These are phyloP conservation scores for Brassica nigra DNA, from an alignment of 345 rosid genomes.

Conservation along the genomic window DNA sequence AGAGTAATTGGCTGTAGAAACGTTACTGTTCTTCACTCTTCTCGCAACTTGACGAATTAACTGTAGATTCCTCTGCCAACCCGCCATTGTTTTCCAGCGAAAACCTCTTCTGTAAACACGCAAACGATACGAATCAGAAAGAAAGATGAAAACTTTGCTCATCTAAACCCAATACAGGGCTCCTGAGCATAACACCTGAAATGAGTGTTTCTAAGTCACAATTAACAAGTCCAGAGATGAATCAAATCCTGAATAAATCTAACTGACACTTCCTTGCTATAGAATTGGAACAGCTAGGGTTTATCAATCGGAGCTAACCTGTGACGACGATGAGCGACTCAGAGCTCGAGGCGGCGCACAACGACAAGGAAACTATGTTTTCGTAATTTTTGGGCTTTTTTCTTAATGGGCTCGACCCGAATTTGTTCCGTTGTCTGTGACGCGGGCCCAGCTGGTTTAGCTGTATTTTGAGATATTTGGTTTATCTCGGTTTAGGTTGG, in stretches of 20 bases:
- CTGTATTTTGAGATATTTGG: background rate
- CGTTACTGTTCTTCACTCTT: conserved; percentile 43
- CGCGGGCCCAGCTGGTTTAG: background rate
- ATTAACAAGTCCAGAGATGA: background rate
- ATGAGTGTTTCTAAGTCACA: background rate
- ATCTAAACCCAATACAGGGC: background rate
- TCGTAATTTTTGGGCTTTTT: background rate
- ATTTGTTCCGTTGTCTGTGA: background rate
- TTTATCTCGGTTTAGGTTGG: background rate
- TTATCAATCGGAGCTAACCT: conserved; percentile 15
- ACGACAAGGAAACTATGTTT: conserved; percentile 9
- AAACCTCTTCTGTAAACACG: conserved; percentile 2
- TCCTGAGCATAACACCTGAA: background rate
- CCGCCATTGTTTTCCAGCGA: conserved; percentile 52
- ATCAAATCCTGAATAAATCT: background rate
- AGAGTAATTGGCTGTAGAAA: conserved; percentile 38
- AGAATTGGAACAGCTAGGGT: conserved; percentile 4
- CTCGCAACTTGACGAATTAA: conserved; percentile 52
- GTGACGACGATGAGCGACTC: background rate
- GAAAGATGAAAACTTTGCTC: background rate
- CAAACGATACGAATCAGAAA: conserved; percentile 9
- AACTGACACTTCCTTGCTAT: background rate
- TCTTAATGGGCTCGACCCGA: conserved; percentile 2
- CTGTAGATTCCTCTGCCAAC: conserved; percentile 76
- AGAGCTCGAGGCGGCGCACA: background rate